These are phyloP conservation scores for Sequoiadendron giganteum DNA, from an alignment of 75 land plant genomes.

Conservation along the genomic window DNA sequence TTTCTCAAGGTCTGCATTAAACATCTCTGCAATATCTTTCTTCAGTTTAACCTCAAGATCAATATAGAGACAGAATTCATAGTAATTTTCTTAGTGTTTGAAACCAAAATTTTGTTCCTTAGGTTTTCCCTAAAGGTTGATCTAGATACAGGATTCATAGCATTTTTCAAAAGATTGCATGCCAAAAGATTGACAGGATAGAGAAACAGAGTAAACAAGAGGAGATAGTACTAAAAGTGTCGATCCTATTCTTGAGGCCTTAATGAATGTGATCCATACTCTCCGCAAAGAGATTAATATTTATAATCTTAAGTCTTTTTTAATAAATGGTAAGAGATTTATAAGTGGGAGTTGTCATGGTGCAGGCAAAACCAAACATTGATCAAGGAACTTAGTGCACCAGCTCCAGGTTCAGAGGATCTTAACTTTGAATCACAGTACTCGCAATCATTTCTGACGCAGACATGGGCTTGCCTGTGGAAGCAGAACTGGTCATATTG, in stretches of 20 bases:
- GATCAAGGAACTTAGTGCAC: slow-evolving; percentile 28
- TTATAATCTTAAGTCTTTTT: neutral
- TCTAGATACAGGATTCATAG: no score
- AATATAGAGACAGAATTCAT: no score
- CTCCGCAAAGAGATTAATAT: neutral
- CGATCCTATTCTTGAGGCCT: neutral
- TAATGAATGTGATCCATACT: neutral
- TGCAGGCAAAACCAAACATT: slow-evolving; percentile 24
- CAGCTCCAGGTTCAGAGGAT: slow-evolving; percentile 24
- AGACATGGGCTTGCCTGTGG: slow-evolving; percentile 45
- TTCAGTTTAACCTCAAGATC: no score
- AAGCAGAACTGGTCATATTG: slow-evolving; percentile 54
- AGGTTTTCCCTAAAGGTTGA: no score
- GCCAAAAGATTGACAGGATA: no score
- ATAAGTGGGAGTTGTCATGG: neutral
- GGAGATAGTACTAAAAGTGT: no score
- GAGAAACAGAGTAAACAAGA: no score
- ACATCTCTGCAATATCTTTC: no score
- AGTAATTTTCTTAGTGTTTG: no score
- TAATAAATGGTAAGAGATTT: neutral
- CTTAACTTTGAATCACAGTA: slow-evolving; percentile 26
- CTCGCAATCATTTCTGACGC: slow-evolving; percentile 33
- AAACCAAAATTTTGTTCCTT: no score
- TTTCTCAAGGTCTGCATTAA: no score
- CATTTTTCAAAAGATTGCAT: no score